A percentile compares a stretch with the other conserved stretches of the same genome.
Conservation (phyloP, 202 grass and related monocot species). For the Bolboschoenoplectus hybrid region DNA sequence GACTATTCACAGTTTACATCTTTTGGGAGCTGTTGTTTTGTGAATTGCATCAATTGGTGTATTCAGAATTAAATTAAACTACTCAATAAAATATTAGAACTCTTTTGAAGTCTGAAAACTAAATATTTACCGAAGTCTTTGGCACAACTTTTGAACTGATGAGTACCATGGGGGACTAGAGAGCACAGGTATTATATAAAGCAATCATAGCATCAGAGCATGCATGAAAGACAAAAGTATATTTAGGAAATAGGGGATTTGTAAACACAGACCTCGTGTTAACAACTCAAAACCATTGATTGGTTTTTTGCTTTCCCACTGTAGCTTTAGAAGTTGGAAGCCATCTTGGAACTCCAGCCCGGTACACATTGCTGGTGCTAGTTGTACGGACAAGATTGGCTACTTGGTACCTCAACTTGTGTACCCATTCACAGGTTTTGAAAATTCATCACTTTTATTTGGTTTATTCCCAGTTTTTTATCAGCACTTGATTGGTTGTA, state of each 20-base stretch:
- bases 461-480: not conserved
- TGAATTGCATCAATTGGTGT: not conserved
- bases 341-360: conserved; percentile 4
- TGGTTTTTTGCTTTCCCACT: conserved; percentile 19
- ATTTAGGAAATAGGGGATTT: conserved; percentile 44
- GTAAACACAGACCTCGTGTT: conserved; percentile 48
- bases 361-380: not conserved
- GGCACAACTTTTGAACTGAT: conserved; percentile 34
- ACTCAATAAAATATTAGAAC: conserved; percentile 20
- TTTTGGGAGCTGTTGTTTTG: conserved; percentile 23
- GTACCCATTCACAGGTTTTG: not conserved
- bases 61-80: not conserved
- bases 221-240: conserved; percentile 34
- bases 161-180: conserved; percentile 23
- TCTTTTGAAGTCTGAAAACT: not conserved
- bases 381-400: conserved; percentile 37
- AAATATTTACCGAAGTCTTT: not conserved
- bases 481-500: not conserved
- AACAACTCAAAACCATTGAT: conserved; percentile 16
- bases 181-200: conserved; percentile 28
- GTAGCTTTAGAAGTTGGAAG: conserved; percentile 20
- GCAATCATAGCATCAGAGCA: conserved; percentile 14
- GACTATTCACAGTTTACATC: not conserved
- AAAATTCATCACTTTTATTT: not conserved
- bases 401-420: not conserved